Percentiles rank a stretch among this genome's conserved stretches.
These are phyloP conservation scores for Solanum dulcamara DNA, from an alignment of 257 asterid genomes.

Conservation along the genomic window DNA sequence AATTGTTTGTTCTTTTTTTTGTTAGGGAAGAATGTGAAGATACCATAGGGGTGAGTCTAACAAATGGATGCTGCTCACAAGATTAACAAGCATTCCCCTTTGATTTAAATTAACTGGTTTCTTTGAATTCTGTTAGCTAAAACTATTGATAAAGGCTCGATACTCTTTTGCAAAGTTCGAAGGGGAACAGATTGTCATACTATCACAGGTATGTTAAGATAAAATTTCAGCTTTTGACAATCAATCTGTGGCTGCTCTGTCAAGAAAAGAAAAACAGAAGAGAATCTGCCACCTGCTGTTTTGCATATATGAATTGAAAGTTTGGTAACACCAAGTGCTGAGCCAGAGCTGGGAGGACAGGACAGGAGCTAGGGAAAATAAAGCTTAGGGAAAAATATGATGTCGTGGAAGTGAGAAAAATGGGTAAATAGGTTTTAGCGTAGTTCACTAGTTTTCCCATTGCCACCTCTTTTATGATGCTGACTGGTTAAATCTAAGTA, in stretches of 20 bases:
- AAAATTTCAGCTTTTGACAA: not conserved
- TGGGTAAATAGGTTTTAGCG: not conserved
- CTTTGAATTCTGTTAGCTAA: conserved; percentile 42
- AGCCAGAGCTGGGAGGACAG: not conserved
- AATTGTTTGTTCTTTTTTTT: not conserved
- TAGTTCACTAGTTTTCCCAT: not conserved
- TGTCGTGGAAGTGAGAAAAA: not conserved
- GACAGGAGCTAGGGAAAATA: not conserved
- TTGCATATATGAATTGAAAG: not conserved
- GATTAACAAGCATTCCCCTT: not conserved
- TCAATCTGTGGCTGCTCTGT: not conserved
- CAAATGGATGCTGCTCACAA: not conserved
- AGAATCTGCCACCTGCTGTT: not conserved
- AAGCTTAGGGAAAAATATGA: not conserved
- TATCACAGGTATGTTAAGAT: conserved; percentile 62
- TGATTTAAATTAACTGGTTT: conserved; percentile 8
- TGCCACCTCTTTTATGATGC: not conserved
- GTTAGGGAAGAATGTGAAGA: conserved; percentile 87
- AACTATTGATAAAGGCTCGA: conserved; percentile 76
- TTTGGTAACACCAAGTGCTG: not conserved
- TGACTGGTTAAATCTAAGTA: not conserved
- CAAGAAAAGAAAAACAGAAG: not conserved
- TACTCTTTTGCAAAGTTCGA: conserved; percentile 76
- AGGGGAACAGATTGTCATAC: conserved; percentile 83
- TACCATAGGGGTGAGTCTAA: conserved; percentile 61